Conservation (phyloP, 495 filamentous ascomycete genomes). For the Rusavskia elegans region DNA sequence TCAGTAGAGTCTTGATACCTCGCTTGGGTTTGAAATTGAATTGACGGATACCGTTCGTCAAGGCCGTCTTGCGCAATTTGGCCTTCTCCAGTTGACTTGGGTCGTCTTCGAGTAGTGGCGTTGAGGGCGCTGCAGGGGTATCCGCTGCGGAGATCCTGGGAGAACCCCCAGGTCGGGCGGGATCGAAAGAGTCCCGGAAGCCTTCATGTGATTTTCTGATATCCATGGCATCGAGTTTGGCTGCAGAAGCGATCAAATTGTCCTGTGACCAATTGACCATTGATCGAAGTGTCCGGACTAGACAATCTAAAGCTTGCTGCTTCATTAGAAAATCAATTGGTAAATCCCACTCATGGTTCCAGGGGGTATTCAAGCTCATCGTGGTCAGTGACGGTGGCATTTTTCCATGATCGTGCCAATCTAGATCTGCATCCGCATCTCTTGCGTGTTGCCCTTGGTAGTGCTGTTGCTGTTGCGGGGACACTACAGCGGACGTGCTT, state of each 20-base stretch:
- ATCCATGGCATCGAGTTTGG: slow-evolving; percentile 31
- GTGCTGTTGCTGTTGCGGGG: slow-evolving; percentile 59
- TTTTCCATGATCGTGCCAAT: slow-evolving; percentile 74
- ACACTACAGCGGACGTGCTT: slow-evolving; percentile 57
- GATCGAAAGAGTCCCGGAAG: slow-evolving; percentile 68
- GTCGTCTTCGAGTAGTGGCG: slow-evolving; percentile 72
- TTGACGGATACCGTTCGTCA: slow-evolving; percentile 71
- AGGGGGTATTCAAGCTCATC: slow-evolving; percentile 41
- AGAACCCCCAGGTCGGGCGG: slow-evolving; percentile 30
- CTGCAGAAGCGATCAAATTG: slow-evolving; percentile 44
- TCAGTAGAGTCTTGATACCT: slow-evolving; percentile 68
- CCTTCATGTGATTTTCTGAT: slow-evolving; percentile 54
- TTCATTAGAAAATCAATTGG: slow-evolving; percentile 81
- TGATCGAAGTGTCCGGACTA: slow-evolving; percentile 78
- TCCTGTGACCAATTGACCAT: slow-evolving; percentile 87
- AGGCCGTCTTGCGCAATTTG: slow-evolving; percentile 83
- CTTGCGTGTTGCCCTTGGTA: slow-evolving; percentile 66
- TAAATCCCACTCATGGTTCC: slow-evolving; percentile 45
- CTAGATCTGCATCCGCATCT: slow-evolving; percentile 33
- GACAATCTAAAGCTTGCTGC: slow-evolving; percentile 67
- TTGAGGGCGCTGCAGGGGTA: slow-evolving; percentile 49
- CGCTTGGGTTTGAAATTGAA: slow-evolving; percentile 99
- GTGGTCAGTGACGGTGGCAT: slow-evolving; percentile 75
- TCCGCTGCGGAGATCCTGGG: slow-evolving; percentile 35
- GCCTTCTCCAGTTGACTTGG: slow-evolving; percentile 81